Evolutionary conservation across 164 flowering plant genomes (phyloP).

Genomic region (Vitis riparia): DNA sequence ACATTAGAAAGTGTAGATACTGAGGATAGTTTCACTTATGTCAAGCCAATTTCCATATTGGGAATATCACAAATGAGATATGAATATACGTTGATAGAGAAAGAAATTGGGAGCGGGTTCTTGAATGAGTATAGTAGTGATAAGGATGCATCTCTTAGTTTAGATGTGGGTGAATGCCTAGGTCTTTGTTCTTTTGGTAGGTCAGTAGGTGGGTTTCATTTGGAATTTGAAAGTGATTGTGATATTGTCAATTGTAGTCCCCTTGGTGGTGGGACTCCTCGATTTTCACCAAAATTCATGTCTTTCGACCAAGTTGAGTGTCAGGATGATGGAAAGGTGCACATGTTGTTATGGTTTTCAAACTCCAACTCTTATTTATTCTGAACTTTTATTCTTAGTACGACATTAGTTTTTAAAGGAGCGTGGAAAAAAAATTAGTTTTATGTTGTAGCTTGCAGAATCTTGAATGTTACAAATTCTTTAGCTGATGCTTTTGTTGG

Average conservation of each 20-base stretch:
- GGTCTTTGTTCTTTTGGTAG: constrained; percentile 8
- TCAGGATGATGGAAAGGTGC: constrained; percentile 16
- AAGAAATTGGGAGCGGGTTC: constrained; percentile 9
- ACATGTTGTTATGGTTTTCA: constrained; percentile 24
- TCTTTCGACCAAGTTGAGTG: constrained; percentile 12
- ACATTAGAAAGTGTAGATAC: constrained; percentile 30
- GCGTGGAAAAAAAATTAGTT: constrained; percentile 36
- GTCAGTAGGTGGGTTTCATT: background rate
- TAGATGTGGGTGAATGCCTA: no score
- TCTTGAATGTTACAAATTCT: constrained; percentile 22
- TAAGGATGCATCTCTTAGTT: constrained; percentile 9
- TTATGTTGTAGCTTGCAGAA: constrained; percentile 31
- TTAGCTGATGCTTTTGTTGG: constrained; percentile 25
- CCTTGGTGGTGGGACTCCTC: constrained; percentile 16
- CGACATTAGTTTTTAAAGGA: constrained; percentile 36
- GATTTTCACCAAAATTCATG: constrained; percentile 17
- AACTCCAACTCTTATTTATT: background rate
- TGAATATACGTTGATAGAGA: constrained; percentile 23
- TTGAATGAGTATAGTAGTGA: constrained; percentile 6
- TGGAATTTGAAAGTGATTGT: constrained; percentile 33
- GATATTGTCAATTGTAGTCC: constrained; percentile 31
- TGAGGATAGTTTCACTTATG: constrained; percentile 11
- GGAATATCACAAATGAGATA: constrained; percentile 18
- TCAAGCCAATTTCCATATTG: constrained; percentile 29
- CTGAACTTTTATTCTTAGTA: constrained; percentile 21